Evolutionary conservation across 495 filamentous ascomycete genomes (phyloP).

Genomic region (Pyrenopolyporus hunteri): DNA sequence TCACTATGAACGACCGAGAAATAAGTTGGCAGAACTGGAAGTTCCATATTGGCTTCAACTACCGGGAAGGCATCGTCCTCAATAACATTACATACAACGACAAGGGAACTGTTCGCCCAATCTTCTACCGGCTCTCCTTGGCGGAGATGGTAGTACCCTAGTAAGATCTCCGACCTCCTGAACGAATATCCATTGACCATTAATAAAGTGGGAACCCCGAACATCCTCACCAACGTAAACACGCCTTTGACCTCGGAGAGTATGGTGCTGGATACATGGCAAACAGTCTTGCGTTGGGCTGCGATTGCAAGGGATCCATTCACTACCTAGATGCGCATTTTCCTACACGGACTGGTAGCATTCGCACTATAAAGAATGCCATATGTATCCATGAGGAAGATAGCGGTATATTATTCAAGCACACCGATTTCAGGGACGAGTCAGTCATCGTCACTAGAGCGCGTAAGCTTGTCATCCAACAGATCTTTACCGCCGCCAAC

Average conservation of each 20-base stretch:
- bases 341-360: constrained; percentile 77
- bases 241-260: constrained; percentile 93
- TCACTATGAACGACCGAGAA: constrained; percentile 76
- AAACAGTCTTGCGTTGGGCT: constrained; percentile 85
- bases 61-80: constrained; percentile 90
- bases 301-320: constrained; percentile 94
- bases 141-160: constrained; percentile 98
- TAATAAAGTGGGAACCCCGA: constrained; percentile 75
- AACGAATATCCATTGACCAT: background rate
- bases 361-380: constrained; percentile 87
- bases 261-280: constrained; percentile 97
- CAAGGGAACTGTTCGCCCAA: constrained; percentile 75
- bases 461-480: constrained; percentile 86
- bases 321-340: constrained; percentile 88
- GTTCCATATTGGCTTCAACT: constrained; percentile 94
- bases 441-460: constrained; percentile 85
- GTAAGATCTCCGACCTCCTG: constrained; percentile 32
- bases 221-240: constrained; percentile 89
- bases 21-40: constrained; percentile 96
- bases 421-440: constrained; percentile 93
- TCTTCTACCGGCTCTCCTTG: constrained; percentile 91
- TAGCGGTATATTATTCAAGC: constrained; percentile 91
- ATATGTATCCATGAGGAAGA: constrained; percentile 99
- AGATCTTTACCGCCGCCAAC: constrained; percentile 95
- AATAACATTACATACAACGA: constrained; percentile 93